These are phyloP conservation scores for Termitomyces bulborhizus DNA, from an alignment of 768 basidiomycete genomes.

Conservation along the genomic window DNA sequence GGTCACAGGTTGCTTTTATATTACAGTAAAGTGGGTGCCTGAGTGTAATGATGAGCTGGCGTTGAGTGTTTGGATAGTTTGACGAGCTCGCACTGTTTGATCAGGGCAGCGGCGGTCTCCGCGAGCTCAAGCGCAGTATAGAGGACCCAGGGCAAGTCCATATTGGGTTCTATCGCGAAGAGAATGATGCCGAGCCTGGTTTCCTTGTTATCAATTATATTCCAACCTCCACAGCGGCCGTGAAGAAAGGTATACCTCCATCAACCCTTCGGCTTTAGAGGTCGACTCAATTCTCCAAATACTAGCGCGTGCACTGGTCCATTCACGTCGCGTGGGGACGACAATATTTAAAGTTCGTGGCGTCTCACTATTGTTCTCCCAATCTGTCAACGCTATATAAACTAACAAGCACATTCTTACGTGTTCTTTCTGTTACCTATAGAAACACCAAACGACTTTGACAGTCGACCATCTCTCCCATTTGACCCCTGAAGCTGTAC, in stretches of 20 bases:
- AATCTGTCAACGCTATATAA: conserved; percentile 9
- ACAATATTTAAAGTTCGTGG: conserved; percentile 37
- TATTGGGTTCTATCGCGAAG: conserved; percentile 42
- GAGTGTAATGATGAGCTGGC: conserved; percentile 1
- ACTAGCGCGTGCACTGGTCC: conserved; percentile 39
- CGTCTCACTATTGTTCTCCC: conserved; percentile 16
- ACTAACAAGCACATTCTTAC: neutral
- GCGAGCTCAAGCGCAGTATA: conserved; percentile 39
- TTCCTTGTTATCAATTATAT: conserved; percentile 41
- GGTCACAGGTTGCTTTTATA: conserved; percentile 16
- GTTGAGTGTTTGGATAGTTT: conserved; percentile 18
- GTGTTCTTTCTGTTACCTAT: conserved; percentile 11
- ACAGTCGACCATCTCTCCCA: conserved; percentile 39
- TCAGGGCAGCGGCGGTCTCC: conserved; percentile 34
- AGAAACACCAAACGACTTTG: conserved; percentile 41
- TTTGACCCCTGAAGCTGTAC: conserved; percentile 34
- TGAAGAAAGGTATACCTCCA: conserved; percentile 22
- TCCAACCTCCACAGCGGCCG: conserved; percentile 33
- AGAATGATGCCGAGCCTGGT: conserved; percentile 27
- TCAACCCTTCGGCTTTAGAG: neutral
- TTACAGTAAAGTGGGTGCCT: conserved; percentile 16
- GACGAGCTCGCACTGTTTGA: conserved; percentile 35
- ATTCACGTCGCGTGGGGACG: conserved; percentile 39
- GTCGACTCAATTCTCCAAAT: conserved; percentile 7
- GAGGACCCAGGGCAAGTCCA: conserved; percentile 31